Conservation (phyloP, 139 green algal species). For the Nannochloris sp. region DNA sequence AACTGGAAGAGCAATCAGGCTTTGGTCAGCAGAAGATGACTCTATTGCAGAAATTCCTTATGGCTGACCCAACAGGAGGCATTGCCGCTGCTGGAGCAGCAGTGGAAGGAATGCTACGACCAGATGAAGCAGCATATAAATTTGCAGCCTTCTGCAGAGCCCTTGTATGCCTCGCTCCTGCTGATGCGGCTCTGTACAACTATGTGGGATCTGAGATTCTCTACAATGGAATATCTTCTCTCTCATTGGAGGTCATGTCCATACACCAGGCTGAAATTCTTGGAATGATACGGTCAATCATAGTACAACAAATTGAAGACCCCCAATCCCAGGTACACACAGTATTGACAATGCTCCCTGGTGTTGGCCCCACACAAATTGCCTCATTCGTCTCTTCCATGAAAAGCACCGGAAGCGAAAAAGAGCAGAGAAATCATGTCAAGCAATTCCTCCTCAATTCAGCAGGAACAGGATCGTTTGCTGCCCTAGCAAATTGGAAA, state of each 20-base stretch:
- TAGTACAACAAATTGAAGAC: conserved; percentile 29
- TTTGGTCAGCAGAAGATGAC: conserved; percentile 6
- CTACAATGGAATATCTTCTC: conserved; percentile 27
- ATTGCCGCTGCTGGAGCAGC: conserved; percentile 36
- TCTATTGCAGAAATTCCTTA: conserved; percentile 44
- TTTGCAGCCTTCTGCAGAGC: conserved; percentile 27
- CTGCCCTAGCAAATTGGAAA: conserved; percentile 35
- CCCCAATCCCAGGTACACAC: not conserved
- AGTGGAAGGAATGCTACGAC: conserved; percentile 55
- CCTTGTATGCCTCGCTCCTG: conserved; percentile 18
- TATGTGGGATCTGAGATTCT: conserved; percentile 43
- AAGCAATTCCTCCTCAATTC: conserved; percentile 26
- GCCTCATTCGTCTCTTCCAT: conserved; percentile 1
- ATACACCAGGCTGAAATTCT: conserved; percentile 51
- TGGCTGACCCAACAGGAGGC: conserved; percentile 23
- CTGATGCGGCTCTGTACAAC: conserved; percentile 20
- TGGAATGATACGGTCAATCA: conserved; percentile 41
- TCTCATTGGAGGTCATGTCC: conserved; percentile 25
- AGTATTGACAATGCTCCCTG: conserved; percentile 12
- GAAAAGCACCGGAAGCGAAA: conserved; percentile 37
- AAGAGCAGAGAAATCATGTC: conserved; percentile 45
- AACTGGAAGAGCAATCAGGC: not conserved
- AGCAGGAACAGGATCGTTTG: conserved; percentile 23
- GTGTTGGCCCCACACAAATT: conserved; percentile 11
- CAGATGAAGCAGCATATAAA: conserved; percentile 47